phyloP scores from a whole-genome alignment of 139 green algal genomes.

The Micractinium sp. region DNA sequence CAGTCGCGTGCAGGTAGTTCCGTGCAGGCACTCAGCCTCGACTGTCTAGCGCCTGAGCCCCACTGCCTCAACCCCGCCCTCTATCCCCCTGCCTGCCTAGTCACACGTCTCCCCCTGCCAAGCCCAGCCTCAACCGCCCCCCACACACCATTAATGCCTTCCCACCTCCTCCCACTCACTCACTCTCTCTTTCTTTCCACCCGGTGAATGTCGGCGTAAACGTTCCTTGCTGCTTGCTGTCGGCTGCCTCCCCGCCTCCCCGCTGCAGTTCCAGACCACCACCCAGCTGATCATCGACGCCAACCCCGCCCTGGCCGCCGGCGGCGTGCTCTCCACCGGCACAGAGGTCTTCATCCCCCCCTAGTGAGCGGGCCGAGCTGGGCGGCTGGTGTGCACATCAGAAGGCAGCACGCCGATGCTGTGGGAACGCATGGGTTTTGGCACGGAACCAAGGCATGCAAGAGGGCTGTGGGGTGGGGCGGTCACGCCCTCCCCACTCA shows the following conservation, averaged over 20 bases:
- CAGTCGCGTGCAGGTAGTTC: no score
- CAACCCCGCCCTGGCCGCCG: conserved; percentile 17
- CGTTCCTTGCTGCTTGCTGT: not conserved
- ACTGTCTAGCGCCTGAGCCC: not conserved
- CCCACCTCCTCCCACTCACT: not conserved
- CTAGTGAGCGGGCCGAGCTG: not conserved
- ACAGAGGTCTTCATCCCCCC: conserved; percentile 7
- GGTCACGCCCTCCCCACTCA: not conserved
- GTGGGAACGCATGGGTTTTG: no score
- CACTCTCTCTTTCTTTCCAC: not conserved
- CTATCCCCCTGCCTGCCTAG: not conserved
- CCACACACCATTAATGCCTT: not conserved
- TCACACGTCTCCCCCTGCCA: not conserved
- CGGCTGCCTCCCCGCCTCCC: no score
- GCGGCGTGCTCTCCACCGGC: conserved; percentile 19
- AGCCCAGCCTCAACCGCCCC: not conserved
- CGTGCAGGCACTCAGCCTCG: no score
- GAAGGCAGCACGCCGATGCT: no score
- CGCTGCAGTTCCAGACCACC: conserved; percentile 9
- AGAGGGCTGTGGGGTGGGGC: not conserved
- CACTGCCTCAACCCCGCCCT: not conserved
- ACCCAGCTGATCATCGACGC: not conserved
- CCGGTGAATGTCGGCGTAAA: not conserved
- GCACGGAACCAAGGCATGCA: not conserved
- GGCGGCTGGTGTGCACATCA: not conserved